These are phyloP conservation scores for Kalmusia sp. DNA, from an alignment of 2,329 filamentous ascomycete species.

Conservation along the genomic window DNA sequence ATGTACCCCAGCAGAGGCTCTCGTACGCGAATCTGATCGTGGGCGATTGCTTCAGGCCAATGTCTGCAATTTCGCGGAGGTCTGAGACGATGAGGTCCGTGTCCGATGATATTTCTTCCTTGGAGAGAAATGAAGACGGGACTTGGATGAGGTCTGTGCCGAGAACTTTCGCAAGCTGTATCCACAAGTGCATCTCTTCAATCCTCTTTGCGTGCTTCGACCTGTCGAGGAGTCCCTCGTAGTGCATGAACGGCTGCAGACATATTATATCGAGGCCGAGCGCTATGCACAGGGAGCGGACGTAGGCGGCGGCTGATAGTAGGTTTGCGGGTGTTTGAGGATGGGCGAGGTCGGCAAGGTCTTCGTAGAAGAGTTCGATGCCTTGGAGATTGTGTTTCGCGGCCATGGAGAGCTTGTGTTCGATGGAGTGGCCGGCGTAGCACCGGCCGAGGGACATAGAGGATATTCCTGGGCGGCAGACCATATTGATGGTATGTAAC, in stretches of 20 bases:
- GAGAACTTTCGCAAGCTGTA: conserved; percentile 68
- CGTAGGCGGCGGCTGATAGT: conserved; percentile 64
- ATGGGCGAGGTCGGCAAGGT: conserved; percentile 68
- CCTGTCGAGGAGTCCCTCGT: conserved; percentile 74
- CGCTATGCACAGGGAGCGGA: conserved; percentile 64
- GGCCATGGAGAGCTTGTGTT: conserved; percentile 73
- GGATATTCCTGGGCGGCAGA: conserved; percentile 71
- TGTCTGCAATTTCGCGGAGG: conserved; percentile 69
- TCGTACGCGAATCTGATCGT: conserved; percentile 76
- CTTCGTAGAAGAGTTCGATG: conserved; percentile 81
- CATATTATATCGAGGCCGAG: conserved; percentile 67
- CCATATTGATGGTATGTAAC: conserved; percentile 41
- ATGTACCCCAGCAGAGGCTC: conserved; percentile 74
- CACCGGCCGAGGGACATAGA: conserved; percentile 79
- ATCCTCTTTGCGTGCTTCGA: conserved; percentile 63
- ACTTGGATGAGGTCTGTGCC: conserved; percentile 77
- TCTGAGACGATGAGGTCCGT: conserved; percentile 67
- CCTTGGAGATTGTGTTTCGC: conserved; percentile 69
- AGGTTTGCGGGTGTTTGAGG: conserved; percentile 55
- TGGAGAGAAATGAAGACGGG: conserved; percentile 72
- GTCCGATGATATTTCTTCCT: conserved; percentile 59
- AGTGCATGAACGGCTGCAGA: conserved; percentile 79
- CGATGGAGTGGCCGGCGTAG: conserved; percentile 69
- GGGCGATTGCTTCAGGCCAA: conserved; percentile 65
- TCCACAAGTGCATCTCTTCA: conserved; percentile 72